phyloP scores from a whole-genome alignment of 805 yeast genomes.

The Wickerhamiella occidentalis region DNA sequence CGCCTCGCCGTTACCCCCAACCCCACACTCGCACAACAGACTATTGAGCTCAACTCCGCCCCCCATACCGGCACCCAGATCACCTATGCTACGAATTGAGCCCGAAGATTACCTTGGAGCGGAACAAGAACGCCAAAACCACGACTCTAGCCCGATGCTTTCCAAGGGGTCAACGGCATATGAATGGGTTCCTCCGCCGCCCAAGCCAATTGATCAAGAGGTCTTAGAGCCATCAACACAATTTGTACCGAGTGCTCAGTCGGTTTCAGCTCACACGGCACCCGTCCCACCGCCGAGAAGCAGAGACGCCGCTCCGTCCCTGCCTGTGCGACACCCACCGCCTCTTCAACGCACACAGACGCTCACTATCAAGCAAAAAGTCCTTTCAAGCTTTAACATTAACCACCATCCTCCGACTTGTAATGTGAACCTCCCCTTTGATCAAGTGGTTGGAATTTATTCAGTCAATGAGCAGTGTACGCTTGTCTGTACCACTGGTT shows the following conservation, averaged over 20 bases:
- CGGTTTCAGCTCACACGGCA: too few species aligned
- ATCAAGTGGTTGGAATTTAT: neutral
- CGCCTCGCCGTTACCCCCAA: neutral
- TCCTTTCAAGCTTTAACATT: neutral
- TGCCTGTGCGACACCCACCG: neutral
- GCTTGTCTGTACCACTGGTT: neutral
- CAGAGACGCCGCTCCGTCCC: neutral
- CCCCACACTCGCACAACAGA: neutral
- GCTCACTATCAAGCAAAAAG: neutral
- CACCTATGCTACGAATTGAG: neutral
- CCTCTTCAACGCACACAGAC: neutral
- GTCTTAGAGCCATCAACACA: neutral
- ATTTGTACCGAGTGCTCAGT: neutral
- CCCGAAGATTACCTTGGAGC: neutral
- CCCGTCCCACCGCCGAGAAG: neutral
- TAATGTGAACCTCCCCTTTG: neutral
- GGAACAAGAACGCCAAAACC: neutral
- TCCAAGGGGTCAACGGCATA: neutral
- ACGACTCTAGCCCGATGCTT: neutral
- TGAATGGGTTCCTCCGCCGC: constrained; percentile 2
- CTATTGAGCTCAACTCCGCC: neutral
- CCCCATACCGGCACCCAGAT: neutral
- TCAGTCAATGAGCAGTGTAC: neutral
- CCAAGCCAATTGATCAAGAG: too few species aligned
- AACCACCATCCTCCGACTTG: constrained; percentile 1